Conservation (phyloP, 352 stramenopile genomes). For the Lagenidium giganteum region DNA sequence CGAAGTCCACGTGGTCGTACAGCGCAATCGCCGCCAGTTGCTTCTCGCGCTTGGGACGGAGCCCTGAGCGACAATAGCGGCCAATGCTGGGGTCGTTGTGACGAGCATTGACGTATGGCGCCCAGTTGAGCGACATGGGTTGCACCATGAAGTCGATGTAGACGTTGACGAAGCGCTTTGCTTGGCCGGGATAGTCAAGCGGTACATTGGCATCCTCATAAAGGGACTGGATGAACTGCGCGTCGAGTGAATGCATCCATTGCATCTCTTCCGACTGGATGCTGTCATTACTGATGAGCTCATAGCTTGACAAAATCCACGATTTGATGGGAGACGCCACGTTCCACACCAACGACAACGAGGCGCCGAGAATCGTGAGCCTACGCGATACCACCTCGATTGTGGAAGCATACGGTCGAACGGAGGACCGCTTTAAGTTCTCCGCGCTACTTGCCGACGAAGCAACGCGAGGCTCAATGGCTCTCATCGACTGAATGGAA, state of each 20-base stretch:
- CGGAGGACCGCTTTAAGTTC: too few relatives aligned
- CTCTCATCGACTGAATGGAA: too few relatives aligned
- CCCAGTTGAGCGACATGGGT: neutral
- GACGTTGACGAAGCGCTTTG: slow-evolving; percentile 4
- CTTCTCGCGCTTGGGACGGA: neutral
- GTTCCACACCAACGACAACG: slow-evolving; percentile 6
- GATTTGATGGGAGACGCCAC: slow-evolving; percentile 3
- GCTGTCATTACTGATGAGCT: neutral
- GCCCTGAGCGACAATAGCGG: slow-evolving; percentile 5
- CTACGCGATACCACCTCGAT: too few relatives aligned
- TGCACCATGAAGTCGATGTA: slow-evolving; percentile 7
- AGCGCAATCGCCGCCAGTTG: neutral
- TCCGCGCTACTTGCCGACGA: too few relatives aligned
- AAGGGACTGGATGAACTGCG: slow-evolving; percentile 3
- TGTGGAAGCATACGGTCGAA: too few relatives aligned
- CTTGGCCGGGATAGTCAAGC: neutral
- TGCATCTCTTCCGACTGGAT: neutral
- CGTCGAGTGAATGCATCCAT: slow-evolving; percentile 1
- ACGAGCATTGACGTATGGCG: neutral
- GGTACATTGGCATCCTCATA: slow-evolving; percentile 4
- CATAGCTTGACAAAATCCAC: slow-evolving; percentile 1
- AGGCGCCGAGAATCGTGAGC: too few relatives aligned
- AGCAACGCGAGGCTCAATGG: too few relatives aligned
- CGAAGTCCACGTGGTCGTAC: neutral
- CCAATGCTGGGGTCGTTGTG: slow-evolving; percentile 4